Base-by-base conservation (phyloP, 2,329 filamentous ascomycete genomes). In the Pezizomycotina sp. region DNA sequence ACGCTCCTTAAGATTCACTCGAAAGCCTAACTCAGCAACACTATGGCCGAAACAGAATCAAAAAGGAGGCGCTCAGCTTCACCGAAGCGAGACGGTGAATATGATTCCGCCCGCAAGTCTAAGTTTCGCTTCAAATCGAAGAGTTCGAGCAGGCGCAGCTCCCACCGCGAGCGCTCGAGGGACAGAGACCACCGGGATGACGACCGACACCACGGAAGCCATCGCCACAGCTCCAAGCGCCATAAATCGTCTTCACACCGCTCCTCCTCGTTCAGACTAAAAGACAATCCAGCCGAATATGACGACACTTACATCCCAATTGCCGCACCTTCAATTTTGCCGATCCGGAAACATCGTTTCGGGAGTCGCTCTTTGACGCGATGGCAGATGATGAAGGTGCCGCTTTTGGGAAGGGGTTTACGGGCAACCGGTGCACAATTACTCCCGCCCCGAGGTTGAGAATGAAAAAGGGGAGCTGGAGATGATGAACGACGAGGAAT, bases 331-430 rank as follows among this genome's bases (percentile, higher is more conserved):
- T 47, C 36, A 42, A 52, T 52, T 48, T 45, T 31, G 34, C 79
- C 10, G 70, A 77, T 48, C 66, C 80, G 0, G 74, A 82, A 25
- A 63, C 68, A 0, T 82, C 86, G 1, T 98, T 98, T 56, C 75
- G 81, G 19, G 81, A 92, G 56, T 92, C 83, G 1, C 73, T 98
- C 4, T 95, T 95, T 60, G 89, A 98, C 56, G 89, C 89, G 20
- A 76, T 98, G 58, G 86, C 83, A 23, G 89, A 98, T 57, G 86
- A 95, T 54, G 89, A 98, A 59, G 89, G 86, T 29, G 89, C 89
- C 2, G 70, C 74, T 5, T 98, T 61, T 98, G 89, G 89, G 77
- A 93, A 56, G 71, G 72, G 10, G 80, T 98, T n/a, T 98, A 95
- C 58, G 84, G 83, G 1, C 86, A 95, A 55, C 86, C 89, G 0